phyloP scores from a whole-genome alignment of 495 filamentous ascomycete species.

The Lasiosphaeris hirsuta region DNA sequence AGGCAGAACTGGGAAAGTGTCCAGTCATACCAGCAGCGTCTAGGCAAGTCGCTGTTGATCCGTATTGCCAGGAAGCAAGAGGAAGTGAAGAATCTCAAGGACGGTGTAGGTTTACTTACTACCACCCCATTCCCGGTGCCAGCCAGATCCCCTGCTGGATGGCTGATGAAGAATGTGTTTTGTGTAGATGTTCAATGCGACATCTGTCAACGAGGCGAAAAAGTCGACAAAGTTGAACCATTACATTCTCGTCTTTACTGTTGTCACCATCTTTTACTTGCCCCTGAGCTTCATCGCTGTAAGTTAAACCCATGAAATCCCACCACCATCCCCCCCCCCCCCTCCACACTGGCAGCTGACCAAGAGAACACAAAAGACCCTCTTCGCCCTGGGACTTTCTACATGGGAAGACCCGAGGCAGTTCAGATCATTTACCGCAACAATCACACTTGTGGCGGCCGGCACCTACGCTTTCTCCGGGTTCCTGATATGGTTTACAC shows the following conservation, averaged over 20 bases:
- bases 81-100: constrained; percentile 23
- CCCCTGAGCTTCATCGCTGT: constrained; percentile 50
- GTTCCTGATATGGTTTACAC: background rate
- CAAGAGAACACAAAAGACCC: constrained; percentile 1
- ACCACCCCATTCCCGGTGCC: too few species aligned
- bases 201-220: constrained; percentile 56
- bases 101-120: constrained; percentile 21
- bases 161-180: constrained; percentile 7
- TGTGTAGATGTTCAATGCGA: constrained; percentile 39
- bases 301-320: too few species aligned
- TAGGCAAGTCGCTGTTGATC: constrained; percentile 3
- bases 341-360: too few species aligned
- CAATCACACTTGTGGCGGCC: background rate
- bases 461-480: background rate
- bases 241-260: constrained; percentile 63
- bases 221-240: constrained; percentile 54
- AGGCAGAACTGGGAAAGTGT: constrained; percentile 3
- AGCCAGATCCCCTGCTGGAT: too few species aligned
- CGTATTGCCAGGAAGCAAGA: constrained; percentile 24
- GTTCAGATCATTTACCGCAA: background rate
- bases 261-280: constrained; percentile 61
- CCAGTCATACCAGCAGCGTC: background rate
- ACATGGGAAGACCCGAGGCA: constrained; percentile 9
- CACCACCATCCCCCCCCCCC: too few species aligned
- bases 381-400: constrained; percentile 24